These are phyloP conservation scores for Podospora comata DNA, from an alignment of 495 filamentous ascomycete genomes.

Conservation along the genomic window DNA sequence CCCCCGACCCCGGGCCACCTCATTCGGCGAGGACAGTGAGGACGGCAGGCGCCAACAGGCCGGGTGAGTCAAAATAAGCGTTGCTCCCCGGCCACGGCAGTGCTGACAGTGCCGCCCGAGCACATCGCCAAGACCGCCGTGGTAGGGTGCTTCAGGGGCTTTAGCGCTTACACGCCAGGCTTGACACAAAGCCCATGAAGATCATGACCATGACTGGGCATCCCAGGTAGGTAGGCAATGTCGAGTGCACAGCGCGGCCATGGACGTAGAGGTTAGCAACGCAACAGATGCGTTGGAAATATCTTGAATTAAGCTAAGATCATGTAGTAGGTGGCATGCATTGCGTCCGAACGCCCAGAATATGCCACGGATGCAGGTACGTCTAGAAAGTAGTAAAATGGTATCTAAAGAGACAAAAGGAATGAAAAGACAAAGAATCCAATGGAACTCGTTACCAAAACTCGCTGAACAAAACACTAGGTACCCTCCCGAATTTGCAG, in stretches of 20 bases:
- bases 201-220: background rate
- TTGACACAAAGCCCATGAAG: background rate
- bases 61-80: background rate
- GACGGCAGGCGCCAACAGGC: background rate
- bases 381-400: background rate
- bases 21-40: background rate
- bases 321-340: too few relatives aligned
- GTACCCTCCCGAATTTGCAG: background rate
- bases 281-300: too few relatives aligned
- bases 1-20: background rate
- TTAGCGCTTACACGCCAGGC: background rate
- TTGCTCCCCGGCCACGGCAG: background rate
- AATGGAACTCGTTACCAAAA: background rate
- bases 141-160: background rate
- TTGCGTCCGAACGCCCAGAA: background rate
- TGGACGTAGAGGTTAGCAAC: too few relatives aligned
- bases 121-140: too few relatives aligned
- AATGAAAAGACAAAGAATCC: background rate
- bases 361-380: background rate
- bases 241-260: too few relatives aligned
- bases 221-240: background rate
- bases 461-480: background rate
- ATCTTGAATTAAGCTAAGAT: too few relatives aligned
- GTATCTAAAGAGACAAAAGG: background rate
- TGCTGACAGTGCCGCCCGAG: background rate